These are phyloP conservation scores for Hypoxylon subgilvum DNA, from an alignment of 495 filamentous ascomycete genomes.

Conservation along the genomic window DNA sequence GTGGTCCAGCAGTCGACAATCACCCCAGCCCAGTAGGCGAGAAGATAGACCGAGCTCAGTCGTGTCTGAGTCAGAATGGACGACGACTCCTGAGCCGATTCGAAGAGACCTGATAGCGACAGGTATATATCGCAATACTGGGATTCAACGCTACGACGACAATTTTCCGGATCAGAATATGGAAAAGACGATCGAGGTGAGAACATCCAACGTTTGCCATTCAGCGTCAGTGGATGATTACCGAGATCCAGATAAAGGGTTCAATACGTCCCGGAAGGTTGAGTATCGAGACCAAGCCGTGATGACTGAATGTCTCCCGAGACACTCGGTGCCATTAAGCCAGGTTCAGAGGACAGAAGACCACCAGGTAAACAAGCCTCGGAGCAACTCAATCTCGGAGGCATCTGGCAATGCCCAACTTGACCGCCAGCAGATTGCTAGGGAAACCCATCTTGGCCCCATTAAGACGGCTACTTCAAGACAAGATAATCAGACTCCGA, in stretches of 20 bases:
- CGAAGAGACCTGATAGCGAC: constrained; percentile 30
- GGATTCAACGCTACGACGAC: constrained; percentile 21
- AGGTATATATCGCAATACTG: constrained; percentile 32
- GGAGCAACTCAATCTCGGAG: not conserved
- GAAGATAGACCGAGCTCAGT: not conserved
- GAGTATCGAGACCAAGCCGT: constrained; percentile 31
- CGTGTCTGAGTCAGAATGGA: constrained; percentile 8
- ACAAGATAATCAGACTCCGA: not conserved
- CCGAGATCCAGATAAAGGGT: not conserved
- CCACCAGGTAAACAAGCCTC: not conserved
- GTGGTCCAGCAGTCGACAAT: constrained; percentile 40
- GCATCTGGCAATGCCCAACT: not conserved
- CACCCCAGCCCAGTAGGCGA: constrained; percentile 5
- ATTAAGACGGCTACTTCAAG: not conserved
- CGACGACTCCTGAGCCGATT: constrained; percentile 30
- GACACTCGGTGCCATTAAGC: not conserved
- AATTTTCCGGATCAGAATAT: not conserved
- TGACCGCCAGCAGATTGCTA: constrained; percentile 16
- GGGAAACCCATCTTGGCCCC: constrained; percentile 1
- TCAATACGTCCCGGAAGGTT: constrained; percentile 1
- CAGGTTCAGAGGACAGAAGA: not conserved
- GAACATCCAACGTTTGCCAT: not conserved
- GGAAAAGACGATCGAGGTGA: not conserved
- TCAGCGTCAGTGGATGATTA: not conserved
- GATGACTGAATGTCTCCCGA: constrained; percentile 23